A percentile compares a stretch with the other conserved stretches of the same genome.
phyloP scores from a whole-genome alignment of 768 basidiomycete genomes.

The Asterophora parasitica region DNA sequence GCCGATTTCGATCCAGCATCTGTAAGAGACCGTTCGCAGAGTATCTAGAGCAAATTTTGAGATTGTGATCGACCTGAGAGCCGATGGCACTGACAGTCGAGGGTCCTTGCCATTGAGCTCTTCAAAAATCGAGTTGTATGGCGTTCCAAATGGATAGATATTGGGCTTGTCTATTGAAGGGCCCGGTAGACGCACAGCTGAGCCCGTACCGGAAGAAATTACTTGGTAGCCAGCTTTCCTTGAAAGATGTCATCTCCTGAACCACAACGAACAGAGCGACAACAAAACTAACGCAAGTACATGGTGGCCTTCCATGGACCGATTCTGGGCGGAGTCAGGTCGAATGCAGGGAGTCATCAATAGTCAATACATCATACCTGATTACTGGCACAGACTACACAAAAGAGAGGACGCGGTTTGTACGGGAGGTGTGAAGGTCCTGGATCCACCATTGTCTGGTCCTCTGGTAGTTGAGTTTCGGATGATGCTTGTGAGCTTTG shows the following conservation, averaged over 20 bases:
- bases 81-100: conserved; percentile 56
- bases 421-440: conserved; percentile 27
- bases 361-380: conserved; percentile 56
- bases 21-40: conserved; percentile 88
- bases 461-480: conserved; percentile 3
- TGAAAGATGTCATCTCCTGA: conserved; percentile 16
- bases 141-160: conserved; percentile 94
- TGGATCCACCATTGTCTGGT: background rate
- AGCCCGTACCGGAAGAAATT: conserved; percentile 93
- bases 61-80: conserved; percentile 2
- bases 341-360: conserved; percentile 4
- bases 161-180: conserved; percentile 97
- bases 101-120: conserved; percentile 82
- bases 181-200: conserved; percentile 93
- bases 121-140: conserved; percentile 93
- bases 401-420: conserved; percentile 80
- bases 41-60: conserved; percentile 50
- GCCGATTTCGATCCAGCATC: conserved; percentile 95
- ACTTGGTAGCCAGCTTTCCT: conserved; percentile 92
- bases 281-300: conserved; percentile 69
- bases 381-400: conserved; percentile 99
- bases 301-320: conserved; percentile 97
- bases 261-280: background rate
- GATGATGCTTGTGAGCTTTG: conserved; percentile 1
- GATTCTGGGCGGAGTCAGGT: conserved; percentile 55